Conservation (phyloP, 805 yeast genomes). For the Nadsonia fulvescens region DNA sequence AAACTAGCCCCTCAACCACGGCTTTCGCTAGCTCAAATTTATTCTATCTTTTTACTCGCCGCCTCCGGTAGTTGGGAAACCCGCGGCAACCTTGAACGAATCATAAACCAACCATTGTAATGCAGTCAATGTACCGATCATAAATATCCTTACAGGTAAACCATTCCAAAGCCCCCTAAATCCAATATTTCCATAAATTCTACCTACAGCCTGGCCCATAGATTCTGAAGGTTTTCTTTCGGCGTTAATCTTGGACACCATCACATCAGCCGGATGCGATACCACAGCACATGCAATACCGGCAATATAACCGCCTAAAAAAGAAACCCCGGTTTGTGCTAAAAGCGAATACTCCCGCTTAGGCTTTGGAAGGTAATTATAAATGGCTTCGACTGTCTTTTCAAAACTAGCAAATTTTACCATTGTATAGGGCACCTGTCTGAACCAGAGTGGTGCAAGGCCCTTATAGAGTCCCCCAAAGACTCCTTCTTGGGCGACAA, state of each 20-base stretch:
- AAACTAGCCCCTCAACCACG: too few relatives aligned
- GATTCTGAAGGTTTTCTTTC: constrained; percentile 39
- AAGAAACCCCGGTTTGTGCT: constrained; percentile 70
- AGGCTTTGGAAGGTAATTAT: constrained; percentile 43
- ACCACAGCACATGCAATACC: constrained; percentile 78
- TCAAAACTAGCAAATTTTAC: constrained; percentile 75
- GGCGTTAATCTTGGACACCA: constrained; percentile 70
- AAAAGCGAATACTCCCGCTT: constrained; percentile 39
- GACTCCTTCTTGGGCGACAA: constrained; percentile 50
- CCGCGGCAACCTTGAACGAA: constrained; percentile 81
- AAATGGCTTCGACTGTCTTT: constrained; percentile 56
- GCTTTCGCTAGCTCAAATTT: too few relatives aligned
- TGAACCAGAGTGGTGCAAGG: constrained; percentile 62
- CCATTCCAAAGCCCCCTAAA: constrained; percentile 76
- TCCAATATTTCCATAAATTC: constrained; percentile 56
- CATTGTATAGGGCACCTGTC: constrained; percentile 85
- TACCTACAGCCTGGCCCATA: constrained; percentile 34
- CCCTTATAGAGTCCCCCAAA: constrained; percentile 52
- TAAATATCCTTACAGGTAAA: constrained; percentile 65
- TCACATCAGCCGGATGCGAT: constrained; percentile 81
- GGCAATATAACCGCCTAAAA: constrained; percentile 73
- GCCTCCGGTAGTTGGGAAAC: constrained; percentile 81
- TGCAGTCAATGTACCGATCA: constrained; percentile 87
- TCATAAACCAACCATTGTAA: constrained; percentile 84
- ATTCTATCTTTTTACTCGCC: constrained; percentile 17